phyloP scores from a whole-genome alignment of 129 eudicot species.

The Flaveria sonorensis region DNA sequence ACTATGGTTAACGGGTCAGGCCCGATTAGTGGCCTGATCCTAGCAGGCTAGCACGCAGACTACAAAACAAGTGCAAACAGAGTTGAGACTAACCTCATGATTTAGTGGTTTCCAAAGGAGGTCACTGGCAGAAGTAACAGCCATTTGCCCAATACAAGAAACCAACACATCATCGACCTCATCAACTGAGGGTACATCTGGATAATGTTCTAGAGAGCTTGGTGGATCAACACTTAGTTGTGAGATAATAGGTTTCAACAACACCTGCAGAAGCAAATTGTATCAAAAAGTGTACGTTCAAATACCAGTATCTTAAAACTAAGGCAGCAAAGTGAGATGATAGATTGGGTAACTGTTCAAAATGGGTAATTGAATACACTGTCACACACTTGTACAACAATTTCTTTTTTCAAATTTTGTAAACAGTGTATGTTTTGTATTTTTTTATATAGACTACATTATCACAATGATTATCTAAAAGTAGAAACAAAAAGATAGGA shows the following conservation, averaged over 20 bases:
- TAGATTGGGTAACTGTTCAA: not conserved
- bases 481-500: not conserved
- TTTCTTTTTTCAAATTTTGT: not conserved
- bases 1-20: not conserved
- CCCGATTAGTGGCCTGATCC: not conserved
- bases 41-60: not conserved
- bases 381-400: no score
- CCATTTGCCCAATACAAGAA: constrained; percentile 89
- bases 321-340: not conserved
- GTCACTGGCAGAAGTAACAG: constrained; percentile 86
- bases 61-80: not conserved
- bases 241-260: constrained; percentile 74
- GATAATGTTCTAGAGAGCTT: constrained; percentile 48
- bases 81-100: constrained; percentile 58
- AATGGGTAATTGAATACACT: no score
- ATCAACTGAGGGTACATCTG: constrained; percentile 55
- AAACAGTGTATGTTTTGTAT: not conserved
- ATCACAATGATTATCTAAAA: not conserved
- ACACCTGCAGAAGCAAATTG: constrained; percentile 43
- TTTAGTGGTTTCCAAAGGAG: constrained; percentile 84
- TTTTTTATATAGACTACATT: not conserved
- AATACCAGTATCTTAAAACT: not conserved
- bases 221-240: constrained; percentile 80
- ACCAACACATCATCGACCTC: constrained; percentile 83
- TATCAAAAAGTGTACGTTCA: not conserved